Percentiles rank a stretch among this genome's conserved stretches.
These are phyloP conservation scores for Chlorella ohadii DNA, from an alignment of 139 green algal genomes.

Conservation along the genomic window DNA sequence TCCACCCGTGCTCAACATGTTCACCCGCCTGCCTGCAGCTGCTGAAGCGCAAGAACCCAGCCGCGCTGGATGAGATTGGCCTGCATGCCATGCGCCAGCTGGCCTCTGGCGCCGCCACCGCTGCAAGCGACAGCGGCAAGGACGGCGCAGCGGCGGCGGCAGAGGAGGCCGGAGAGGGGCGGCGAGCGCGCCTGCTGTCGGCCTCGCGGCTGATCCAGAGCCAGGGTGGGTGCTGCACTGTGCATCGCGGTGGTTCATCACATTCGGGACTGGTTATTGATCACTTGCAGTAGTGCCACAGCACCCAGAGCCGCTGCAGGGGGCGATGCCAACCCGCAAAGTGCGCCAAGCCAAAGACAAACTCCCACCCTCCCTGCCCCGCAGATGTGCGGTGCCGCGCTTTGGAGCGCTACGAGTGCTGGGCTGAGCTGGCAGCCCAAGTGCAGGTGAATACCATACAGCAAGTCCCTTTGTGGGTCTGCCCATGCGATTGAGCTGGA, in stretches of 20 bases:
- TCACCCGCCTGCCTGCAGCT: not conserved
- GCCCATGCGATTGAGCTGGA: too few relatives aligned
- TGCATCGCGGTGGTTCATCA: too few relatives aligned
- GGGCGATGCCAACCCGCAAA: too few relatives aligned
- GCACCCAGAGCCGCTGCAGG: too few relatives aligned
- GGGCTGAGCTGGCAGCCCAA: slow-evolving; percentile 6
- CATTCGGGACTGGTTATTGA: too few relatives aligned
- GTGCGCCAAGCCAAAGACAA: too few relatives aligned
- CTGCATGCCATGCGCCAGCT: slow-evolving; percentile 7
- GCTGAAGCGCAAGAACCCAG: not conserved
- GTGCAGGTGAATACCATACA: slow-evolving; percentile 12
- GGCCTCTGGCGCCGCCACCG: too few relatives aligned
- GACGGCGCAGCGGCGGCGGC: not conserved
- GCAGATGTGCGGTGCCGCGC: too few relatives aligned
- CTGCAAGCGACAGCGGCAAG: not conserved
- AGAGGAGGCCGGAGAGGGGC: not conserved
- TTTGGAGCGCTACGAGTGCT: not conserved
- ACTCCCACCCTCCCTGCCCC: too few relatives aligned
- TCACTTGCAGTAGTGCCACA: too few relatives aligned
- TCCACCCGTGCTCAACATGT: too few relatives aligned
- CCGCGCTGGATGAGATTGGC: not conserved
- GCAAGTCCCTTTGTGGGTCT: too few relatives aligned
- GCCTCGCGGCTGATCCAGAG: slow-evolving; percentile 6
- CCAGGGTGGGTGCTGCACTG: not conserved
- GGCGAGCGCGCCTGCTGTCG: not conserved